These are phyloP conservation scores for Neurospora sp. DNA, from an alignment of 495 filamentous ascomycete genomes.

Conservation along the genomic window DNA sequence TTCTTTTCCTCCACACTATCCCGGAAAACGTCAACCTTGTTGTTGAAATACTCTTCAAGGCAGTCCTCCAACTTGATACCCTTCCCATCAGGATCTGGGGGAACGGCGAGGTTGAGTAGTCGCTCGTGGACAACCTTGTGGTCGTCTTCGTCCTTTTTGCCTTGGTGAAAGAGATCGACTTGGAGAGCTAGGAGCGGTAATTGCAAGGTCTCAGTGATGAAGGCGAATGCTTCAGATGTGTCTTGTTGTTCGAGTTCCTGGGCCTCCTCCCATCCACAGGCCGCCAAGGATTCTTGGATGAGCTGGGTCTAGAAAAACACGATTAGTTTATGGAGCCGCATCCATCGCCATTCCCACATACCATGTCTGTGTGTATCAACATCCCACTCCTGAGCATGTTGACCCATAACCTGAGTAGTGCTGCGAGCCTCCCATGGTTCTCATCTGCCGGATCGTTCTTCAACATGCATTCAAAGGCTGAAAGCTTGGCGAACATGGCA, in stretches of 20 bases:
- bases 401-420: constrained; percentile 77
- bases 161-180: constrained; percentile 89
- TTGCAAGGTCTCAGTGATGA: constrained; percentile 81
- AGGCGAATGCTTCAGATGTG: constrained; percentile 87
- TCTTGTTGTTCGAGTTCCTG: constrained; percentile 72
- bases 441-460: constrained; percentile 50
- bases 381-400: constrained; percentile 80
- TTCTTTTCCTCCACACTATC: constrained; percentile 52
- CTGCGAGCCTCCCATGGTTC: constrained; percentile 59
- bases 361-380: constrained; percentile 77
- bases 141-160: constrained; percentile 73
- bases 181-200: constrained; percentile 84
- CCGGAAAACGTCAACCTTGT: constrained; percentile 79
- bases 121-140: constrained; percentile 91
- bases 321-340: constrained; percentile 21
- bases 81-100: constrained; percentile 49
- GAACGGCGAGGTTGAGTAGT: constrained; percentile 82
- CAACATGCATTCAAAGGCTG: constrained; percentile 85
- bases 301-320: constrained; percentile 53
- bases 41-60: constrained; percentile 91
- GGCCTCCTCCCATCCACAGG: constrained; percentile 87
- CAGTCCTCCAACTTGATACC: constrained; percentile 77
- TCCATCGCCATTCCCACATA: constrained; percentile 30
- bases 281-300: constrained; percentile 72
- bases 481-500: constrained; percentile 87